Conservation (phyloP, 2,329 filamentous ascomycete genomes). For the Xylaria polymorpha region DNA sequence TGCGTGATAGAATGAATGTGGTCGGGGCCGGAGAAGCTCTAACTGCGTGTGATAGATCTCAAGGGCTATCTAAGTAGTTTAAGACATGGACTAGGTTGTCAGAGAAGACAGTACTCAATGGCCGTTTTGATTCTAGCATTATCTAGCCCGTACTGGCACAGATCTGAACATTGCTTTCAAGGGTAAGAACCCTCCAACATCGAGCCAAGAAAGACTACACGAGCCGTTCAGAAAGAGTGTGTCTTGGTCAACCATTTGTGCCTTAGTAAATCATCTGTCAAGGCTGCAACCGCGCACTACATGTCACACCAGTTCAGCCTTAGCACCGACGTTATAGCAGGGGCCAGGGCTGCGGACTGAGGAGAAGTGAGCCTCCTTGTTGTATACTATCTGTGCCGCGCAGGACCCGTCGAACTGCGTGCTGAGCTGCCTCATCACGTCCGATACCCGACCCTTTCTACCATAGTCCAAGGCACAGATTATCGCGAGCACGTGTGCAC, state of each 20-base stretch:
- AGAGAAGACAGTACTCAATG: background rate
- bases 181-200: background rate
- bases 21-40: background rate
- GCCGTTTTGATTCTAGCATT: background rate
- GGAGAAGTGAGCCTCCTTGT: conserved; percentile 14
- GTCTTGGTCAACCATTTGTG: conserved; percentile 17
- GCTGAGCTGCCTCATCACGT: background rate
- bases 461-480: background rate
- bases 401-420: conserved; percentile 2
- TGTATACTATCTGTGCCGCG: conserved; percentile 6
- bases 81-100: background rate
- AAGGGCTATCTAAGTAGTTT: conserved; percentile 15
- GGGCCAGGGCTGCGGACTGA: conserved; percentile 6
- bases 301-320: conserved; percentile 10
- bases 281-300: conserved; percentile 5
- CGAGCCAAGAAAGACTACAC: conserved; percentile 25
- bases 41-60: background rate
- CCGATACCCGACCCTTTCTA: background rate
- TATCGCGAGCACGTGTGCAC: conserved; percentile 22
- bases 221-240: conserved; percentile 13
- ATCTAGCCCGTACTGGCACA: background rate
- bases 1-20: background rate
- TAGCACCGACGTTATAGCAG: conserved; percentile 26
- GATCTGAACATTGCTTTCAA: conserved; percentile 5
- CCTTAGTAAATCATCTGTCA: conserved; percentile 26